Base-by-base conservation (phyloP, 2,329 filamentous ascomycete species). In the Claviceps africana region DNA sequence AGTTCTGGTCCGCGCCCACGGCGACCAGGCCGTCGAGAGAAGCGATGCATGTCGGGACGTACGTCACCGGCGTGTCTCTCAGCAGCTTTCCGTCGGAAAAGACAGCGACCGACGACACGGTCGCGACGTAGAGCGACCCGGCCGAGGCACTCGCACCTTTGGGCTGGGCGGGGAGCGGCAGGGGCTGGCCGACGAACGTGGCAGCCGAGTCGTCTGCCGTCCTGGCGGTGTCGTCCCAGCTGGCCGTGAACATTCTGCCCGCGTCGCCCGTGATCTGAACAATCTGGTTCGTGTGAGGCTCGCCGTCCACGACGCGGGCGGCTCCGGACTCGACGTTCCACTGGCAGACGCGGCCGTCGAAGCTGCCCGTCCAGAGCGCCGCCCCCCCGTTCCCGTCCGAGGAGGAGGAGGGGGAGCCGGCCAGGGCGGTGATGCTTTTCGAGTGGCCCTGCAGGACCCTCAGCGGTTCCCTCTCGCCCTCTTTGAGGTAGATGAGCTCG, bases 201-300 rank as follows among this genome's bases (percentile, higher is more conserved):
- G 81, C 84, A 50, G 83, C 80, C 1, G 81, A 76, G 54, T 85
- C 76, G 57, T 95, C 89, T 37, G 94, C 76, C 44, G 79, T 84
- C 56, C 89, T 84, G 37, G 97, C 74, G 1, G 84, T 88, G 66
- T 98, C 93, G 64, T 98, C 93, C 93, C 91, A 98, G 56, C 84
- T 90, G 51, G 91, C 86, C 61, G 84, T 91, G 70, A 87, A 90
- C n/a, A 88, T 79, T 57, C 81, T 77, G 35, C 81, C 78, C 2
- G 73, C 64, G 8, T 72, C 72, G 1, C 80, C 71, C 2, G 83
- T 73, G 57, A 98, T 83, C 49, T 86, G 86, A 3, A 83, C 81
- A 50, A 97, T 81, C 66, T 94, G 90, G 66, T 91, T 94, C 8
- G 85, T 85, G 67, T 96, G 93, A 3, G 79, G 74, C 57, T 88